phyloP scores from a whole-genome alignment of 495 filamentous ascomycete species.

The Penicillium samsonianum region DNA sequence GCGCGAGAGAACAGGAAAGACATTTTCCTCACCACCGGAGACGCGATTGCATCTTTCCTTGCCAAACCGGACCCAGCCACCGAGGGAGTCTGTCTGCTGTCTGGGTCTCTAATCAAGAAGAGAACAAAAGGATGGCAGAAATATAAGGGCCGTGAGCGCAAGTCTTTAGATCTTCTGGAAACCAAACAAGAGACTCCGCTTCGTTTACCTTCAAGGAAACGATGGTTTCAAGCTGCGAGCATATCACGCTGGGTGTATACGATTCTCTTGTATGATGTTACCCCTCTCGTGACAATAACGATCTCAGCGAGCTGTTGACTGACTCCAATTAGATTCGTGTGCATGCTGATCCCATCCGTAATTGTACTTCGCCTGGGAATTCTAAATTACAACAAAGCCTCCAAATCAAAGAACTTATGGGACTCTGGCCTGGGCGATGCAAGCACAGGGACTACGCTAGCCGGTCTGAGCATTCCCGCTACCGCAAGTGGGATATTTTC shows the following conservation, averaged over 20 bases:
- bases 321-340: neutral
- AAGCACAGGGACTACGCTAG: neutral
- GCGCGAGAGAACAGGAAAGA: neutral
- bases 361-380: neutral
- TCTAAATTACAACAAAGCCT: neutral
- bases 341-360: neutral
- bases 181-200: neutral
- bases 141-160: neutral
- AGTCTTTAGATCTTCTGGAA: neutral
- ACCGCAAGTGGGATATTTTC: neutral
- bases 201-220: neutral
- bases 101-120: neutral
- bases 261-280: neutral
- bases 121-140: neutral
- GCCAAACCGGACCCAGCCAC: neutral
- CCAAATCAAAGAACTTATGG: neutral
- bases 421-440: neutral
- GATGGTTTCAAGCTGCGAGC: neutral
- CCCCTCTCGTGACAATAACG: neutral
- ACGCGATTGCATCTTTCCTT: neutral
- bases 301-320: neutral
- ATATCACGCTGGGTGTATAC: neutral
- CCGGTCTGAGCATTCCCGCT: neutral
- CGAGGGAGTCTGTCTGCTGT: neutral
- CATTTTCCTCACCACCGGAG: neutral